Percentiles rank a stretch among this genome's conserved stretches.
Evolutionary conservation across 2,329 filamentous ascomycete genomes (phyloP).

Genomic region (Neopestalotiopsis clavispora): DNA sequence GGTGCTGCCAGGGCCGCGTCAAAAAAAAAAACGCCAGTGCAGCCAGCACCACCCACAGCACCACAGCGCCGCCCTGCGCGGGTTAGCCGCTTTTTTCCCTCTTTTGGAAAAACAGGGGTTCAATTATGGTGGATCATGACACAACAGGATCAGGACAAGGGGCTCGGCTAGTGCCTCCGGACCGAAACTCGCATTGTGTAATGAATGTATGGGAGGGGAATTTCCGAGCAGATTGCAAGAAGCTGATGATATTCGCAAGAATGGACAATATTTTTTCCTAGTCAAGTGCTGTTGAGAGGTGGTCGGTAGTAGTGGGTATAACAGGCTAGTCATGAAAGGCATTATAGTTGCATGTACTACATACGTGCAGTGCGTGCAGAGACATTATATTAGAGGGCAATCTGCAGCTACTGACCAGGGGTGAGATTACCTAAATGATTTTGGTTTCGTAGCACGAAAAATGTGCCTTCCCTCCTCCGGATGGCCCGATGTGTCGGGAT

Average conservation of each 20-base stretch:
- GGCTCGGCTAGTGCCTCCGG: neutral
- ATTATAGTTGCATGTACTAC: too few relatives aligned
- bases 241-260: too few relatives aligned
- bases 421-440: neutral
- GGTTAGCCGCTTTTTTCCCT: neutral
- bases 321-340: too few relatives aligned
- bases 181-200: neutral
- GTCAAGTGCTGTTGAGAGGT: too few relatives aligned
- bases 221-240: too few relatives aligned
- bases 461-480: neutral
- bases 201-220: neutral
- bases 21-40: neutral
- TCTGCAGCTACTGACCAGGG: neutral
- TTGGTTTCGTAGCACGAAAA: neutral
- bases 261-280: too few relatives aligned
- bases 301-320: too few relatives aligned
- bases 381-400: too few relatives aligned
- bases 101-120: neutral
- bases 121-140: neutral
- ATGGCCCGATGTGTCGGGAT: neutral
- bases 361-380: too few relatives aligned
- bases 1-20: too few relatives aligned
- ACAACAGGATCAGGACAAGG: neutral
- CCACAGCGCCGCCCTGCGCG: neutral
- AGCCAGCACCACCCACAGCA: conserved; percentile 9